These are phyloP conservation scores for Corrigiola litoralis DNA, from an alignment of 179 eudicot species.

Conservation along the genomic window DNA sequence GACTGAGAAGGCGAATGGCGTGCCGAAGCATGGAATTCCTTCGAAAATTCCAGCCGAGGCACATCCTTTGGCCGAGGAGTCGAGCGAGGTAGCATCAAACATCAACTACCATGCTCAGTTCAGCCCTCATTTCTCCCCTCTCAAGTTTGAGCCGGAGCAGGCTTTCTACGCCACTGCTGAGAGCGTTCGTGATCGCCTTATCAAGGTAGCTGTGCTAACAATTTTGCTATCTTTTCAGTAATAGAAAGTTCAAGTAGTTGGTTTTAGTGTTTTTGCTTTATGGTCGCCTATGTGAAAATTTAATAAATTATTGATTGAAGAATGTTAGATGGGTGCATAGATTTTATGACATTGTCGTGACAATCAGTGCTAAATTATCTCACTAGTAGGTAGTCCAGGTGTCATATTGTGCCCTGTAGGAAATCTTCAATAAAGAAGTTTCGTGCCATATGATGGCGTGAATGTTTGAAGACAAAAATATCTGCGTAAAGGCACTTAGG, in stretches of 20 bases:
- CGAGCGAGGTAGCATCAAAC: conserved; percentile 76
- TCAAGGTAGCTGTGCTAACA: conserved; percentile 40
- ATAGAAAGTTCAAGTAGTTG: neutral
- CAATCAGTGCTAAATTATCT: too few relatives aligned
- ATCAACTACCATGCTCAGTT: conserved; percentile 85
- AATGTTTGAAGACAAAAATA: too few relatives aligned
- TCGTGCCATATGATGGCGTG: too few relatives aligned
- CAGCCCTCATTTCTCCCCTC: conserved; percentile 93
- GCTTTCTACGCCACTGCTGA: conserved; percentile 95
- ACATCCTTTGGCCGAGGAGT: conserved; percentile 57
- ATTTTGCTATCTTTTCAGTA: neutral
- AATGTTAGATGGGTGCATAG: too few relatives aligned
- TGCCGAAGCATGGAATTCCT: conserved; percentile 27
- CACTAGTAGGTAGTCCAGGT: too few relatives aligned
- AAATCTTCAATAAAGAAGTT: too few relatives aligned
- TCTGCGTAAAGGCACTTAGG: too few relatives aligned
- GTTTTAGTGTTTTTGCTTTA: neutral
- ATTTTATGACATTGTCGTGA: too few relatives aligned
- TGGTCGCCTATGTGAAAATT: neutral
- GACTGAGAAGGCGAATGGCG: conserved; percentile 37
- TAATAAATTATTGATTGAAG: too few relatives aligned
- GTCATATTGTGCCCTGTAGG: too few relatives aligned
- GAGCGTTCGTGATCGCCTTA: conserved; percentile 89
- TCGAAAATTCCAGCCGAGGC: conserved; percentile 65
- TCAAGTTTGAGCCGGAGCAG: conserved; percentile 91